phyloP scores from a whole-genome alignment of 2,329 filamentous ascomycete genomes.

The Nemania sp. region DNA sequence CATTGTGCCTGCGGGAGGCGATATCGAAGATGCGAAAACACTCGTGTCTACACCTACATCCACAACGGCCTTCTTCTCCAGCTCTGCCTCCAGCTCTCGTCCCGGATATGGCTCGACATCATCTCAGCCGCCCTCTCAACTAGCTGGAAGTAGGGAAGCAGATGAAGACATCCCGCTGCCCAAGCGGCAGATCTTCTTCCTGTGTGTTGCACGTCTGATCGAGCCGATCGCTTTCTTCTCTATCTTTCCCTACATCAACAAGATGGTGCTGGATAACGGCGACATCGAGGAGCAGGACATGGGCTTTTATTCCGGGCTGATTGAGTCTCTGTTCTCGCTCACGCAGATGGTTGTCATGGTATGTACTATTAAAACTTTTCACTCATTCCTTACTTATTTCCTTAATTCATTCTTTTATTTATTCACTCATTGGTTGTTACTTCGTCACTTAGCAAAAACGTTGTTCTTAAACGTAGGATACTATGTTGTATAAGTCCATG shows the following conservation, averaged over 20 bases:
- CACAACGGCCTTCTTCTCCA: constrained; percentile 18
- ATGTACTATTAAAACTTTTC: no score
- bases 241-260: constrained; percentile 79
- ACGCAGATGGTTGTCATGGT: constrained; percentile 81
- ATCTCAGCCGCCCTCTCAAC: no score
- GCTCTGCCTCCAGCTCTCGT: not conserved
- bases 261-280: constrained; percentile 73
- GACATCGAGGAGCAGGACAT: constrained; percentile 65
- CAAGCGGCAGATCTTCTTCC: constrained; percentile 67
- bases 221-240: constrained; percentile 83
- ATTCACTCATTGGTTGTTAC: no score
- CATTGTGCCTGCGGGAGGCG: not conserved
- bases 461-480: no score
- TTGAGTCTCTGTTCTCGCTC: constrained; percentile 73
- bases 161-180: constrained; percentile 54
- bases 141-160: no score
- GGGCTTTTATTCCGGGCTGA: constrained; percentile 78
- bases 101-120: no score
- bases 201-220: constrained; percentile 73
- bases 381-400: no score
- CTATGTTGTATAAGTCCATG: no score
- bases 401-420: no score
- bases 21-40: not conserved
- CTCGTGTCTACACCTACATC: constrained; percentile 6
- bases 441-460: no score